Base-by-base conservation (phyloP, 2,329 filamentous ascomycete genomes). In the Alternaria arborescens region DNA sequence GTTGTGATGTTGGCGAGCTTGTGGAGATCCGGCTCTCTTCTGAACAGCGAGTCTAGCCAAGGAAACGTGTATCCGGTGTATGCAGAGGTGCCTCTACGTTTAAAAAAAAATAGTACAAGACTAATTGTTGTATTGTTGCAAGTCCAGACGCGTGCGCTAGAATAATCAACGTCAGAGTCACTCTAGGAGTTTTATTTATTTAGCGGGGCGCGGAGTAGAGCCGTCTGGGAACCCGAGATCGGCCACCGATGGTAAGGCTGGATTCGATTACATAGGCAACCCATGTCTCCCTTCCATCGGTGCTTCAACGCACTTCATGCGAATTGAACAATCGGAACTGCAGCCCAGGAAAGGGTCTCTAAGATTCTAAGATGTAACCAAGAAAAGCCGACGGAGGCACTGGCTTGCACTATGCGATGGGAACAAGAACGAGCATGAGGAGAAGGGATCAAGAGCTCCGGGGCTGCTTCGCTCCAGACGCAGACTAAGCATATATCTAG, bases 121-220 rank as follows among this genome's bases (percentile, higher is more conserved):
- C 41, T 30, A 16, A 43, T 28, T 46, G 5, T 30, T 34, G 28
- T 36, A 24, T 32, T 12, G 54, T 58, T 32, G 32, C 26, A 38
- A 44, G 34, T 44, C 43, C 43, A 55, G 59, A 65, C 55, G 62
- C 54, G 52, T 44, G 55, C 61, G 43, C 57, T 56, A 60, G 26
- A 41, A 42, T 53, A 55, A 58, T 54, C 42, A 59, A 65, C 44
- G 60, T 60, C 64, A 61, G 64, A 70, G 67, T 71, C 66, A 71
- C 60, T 55, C 51, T 58, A 52, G 53, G 48, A 56, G 62, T 61
- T 62, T 67, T 66, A 67, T 62, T 68, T 68, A 57, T 66, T 69
- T 66, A 64, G 65, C 58, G 58, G 68, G 64, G 68, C 50, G 67
- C 58, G 55, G 64, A 67, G 63, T 51, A 64, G 60, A 61, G 59